Evolutionary conservation across 305 asterid species (phyloP).

Genomic region (Solanum aculeatissimum): DNA sequence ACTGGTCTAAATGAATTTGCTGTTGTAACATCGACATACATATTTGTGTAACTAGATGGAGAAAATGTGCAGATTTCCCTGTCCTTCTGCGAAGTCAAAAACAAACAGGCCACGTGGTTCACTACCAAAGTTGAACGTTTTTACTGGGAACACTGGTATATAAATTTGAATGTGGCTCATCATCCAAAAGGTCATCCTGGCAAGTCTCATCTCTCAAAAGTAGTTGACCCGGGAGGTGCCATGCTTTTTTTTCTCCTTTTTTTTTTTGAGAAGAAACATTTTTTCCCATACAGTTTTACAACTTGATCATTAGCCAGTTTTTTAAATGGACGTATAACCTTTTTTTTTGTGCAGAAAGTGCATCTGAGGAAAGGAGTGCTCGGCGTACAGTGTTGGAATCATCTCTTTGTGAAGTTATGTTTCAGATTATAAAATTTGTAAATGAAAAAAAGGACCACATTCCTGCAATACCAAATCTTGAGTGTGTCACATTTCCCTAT

Average conservation of each 20-base stretch:
- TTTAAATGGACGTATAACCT: not conserved
- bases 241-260: not conserved
- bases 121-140: constrained; percentile 84
- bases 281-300: not conserved
- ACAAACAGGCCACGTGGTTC: constrained; percentile 90
- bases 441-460: constrained; percentile 95
- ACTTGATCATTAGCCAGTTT: not conserved
- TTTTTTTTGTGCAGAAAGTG: constrained; percentile 21
- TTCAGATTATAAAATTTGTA: constrained; percentile 86
- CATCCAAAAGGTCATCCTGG: constrained; percentile 63
- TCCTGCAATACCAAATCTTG: constrained; percentile 74
- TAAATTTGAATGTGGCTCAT: constrained; percentile 68
- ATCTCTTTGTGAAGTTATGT: constrained; percentile 75
- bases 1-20: not conserved
- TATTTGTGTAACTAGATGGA: not conserved
- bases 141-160: constrained; percentile 92
- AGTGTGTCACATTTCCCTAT: constrained; percentile 76
- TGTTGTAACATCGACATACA: not conserved
- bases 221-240: constrained; percentile 86
- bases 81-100: constrained; percentile 81
- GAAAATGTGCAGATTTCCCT: constrained; percentile 58
- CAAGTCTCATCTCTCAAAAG: constrained; percentile 64
- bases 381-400: constrained; percentile 64
- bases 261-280: not conserved
- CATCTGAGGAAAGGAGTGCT: constrained; percentile 67